A percentile compares a stretch with the other conserved stretches of the same genome.
phyloP scores from a whole-genome alignment of 2,329 filamentous ascomycete species.

The Cyphellophora europaea region DNA sequence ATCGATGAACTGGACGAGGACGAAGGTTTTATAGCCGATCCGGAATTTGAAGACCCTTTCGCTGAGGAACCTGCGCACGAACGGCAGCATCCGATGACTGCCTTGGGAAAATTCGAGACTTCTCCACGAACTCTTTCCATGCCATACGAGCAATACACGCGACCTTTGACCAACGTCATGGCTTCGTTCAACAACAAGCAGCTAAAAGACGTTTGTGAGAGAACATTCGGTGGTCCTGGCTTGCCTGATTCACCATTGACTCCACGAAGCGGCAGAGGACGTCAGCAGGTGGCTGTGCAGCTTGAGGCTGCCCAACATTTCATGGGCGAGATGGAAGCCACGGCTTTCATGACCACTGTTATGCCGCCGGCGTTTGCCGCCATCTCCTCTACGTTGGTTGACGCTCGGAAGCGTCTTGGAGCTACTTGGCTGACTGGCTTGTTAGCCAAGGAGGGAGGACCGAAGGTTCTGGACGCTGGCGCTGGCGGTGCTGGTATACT shows the following conservation, averaged over 20 bases:
- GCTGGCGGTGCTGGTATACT: constrained; percentile 52
- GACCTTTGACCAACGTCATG: constrained; percentile 62
- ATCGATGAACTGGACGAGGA: too few relatives aligned
- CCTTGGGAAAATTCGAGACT: constrained; percentile 64
- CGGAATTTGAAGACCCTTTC: background rate
- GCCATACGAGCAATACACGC: constrained; percentile 58
- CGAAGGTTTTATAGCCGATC: constrained; percentile 1
- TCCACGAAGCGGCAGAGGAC: constrained; percentile 40
- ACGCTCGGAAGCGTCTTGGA: constrained; percentile 52
- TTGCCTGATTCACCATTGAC: constrained; percentile 66
- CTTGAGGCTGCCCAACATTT: constrained; percentile 45
- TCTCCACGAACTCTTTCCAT: constrained; percentile 65
- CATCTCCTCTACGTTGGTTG: constrained; percentile 45
- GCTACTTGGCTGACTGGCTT: constrained; percentile 49
- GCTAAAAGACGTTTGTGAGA: constrained; percentile 61
- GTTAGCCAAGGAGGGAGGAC: constrained; percentile 46
- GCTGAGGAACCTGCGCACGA: constrained; percentile 4
- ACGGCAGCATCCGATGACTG: constrained; percentile 65
- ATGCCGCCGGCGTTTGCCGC: constrained; percentile 55
- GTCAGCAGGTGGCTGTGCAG: constrained; percentile 49
- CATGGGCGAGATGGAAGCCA: constrained; percentile 54
- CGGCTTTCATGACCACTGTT: constrained; percentile 48
- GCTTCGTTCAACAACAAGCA: constrained; percentile 63
- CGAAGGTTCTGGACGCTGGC: constrained; percentile 52
- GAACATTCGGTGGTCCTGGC: constrained; percentile 64